Conservation (phyloP, 208 protist genomes). For the Wallacemonas sp. region DNA sequence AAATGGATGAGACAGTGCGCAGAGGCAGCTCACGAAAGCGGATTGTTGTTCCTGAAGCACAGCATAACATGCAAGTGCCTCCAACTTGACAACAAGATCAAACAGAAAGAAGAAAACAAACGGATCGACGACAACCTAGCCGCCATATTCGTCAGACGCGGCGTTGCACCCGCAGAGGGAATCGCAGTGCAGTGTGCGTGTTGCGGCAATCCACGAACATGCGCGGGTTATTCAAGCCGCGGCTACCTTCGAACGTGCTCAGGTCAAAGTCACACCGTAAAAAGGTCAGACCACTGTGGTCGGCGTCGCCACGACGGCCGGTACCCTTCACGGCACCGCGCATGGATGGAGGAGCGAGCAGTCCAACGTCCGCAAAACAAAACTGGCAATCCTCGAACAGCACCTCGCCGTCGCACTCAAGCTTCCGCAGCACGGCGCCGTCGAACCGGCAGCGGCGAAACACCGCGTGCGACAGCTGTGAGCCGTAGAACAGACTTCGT, state of each 20-base stretch:
- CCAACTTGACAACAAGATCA: too few relatives aligned
- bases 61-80: too few relatives aligned
- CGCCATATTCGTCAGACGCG: background rate
- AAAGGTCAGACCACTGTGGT: slow-evolving; percentile 26
- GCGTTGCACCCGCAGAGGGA: slow-evolving; percentile 33
- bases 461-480: slow-evolving; percentile 20
- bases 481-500: slow-evolving; percentile 50
- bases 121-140: background rate
- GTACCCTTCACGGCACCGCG: background rate
- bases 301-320: background rate
- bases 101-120: slow-evolving; percentile 11
- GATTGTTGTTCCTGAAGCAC: too few relatives aligned
- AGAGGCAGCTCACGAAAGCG: too few relatives aligned
- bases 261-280: slow-evolving; percentile 69
- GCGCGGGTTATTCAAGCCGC: slow-evolving; percentile 16
- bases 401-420: slow-evolving; percentile 17
- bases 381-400: slow-evolving; percentile 58
- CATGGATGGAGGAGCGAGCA: slow-evolving; percentile 5
- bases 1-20: too few relatives aligned
- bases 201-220: slow-evolving; percentile 52
- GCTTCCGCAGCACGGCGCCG: slow-evolving; percentile 24
- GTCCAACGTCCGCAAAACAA: slow-evolving; percentile 43
- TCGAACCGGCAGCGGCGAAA: slow-evolving; percentile 72
- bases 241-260: slow-evolving; percentile 51
- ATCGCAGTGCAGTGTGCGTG: slow-evolving; percentile 37